Evolutionary conservation across 2,329 filamentous ascomycete genomes (phyloP).

Genomic region (Coniosporium tulheliwenetii): DNA sequence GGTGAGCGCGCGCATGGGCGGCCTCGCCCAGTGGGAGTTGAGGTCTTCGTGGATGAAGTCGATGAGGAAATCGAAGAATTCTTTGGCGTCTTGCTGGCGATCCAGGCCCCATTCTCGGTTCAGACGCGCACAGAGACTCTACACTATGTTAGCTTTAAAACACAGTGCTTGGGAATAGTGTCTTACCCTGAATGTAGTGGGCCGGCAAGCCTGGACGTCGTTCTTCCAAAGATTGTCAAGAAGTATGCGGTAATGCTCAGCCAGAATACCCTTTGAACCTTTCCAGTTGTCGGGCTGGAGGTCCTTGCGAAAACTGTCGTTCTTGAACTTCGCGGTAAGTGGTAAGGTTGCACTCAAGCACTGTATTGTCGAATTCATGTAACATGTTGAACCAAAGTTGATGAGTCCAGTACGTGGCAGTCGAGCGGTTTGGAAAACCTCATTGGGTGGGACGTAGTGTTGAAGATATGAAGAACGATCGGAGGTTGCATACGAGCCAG

Average conservation of each 20-base stretch:
- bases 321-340: slow-evolving; percentile 48
- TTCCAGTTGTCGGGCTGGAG: slow-evolving; percentile 47
- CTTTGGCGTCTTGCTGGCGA: slow-evolving; percentile 79
- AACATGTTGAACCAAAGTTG: slow-evolving; percentile 75
- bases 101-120: slow-evolving; percentile 55
- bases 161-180: background rate
- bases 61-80: slow-evolving; percentile 73
- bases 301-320: slow-evolving; percentile 42
- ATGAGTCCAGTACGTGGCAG: slow-evolving; percentile 56
- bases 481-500: slow-evolving; percentile 16
- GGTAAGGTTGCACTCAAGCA: slow-evolving; percentile 58
- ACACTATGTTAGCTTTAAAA: background rate
- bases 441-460: slow-evolving; percentile 29
- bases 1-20: slow-evolving; percentile 41
- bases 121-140: slow-evolving; percentile 48
- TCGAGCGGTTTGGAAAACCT: slow-evolving; percentile 24
- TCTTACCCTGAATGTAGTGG: slow-evolving; percentile 28
- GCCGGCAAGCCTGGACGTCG: slow-evolving; percentile 30
- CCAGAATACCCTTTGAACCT: slow-evolving; percentile 47
- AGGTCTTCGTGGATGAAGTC: slow-evolving; percentile 76
- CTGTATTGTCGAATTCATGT: slow-evolving; percentile 84
- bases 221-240: slow-evolving; percentile 47
- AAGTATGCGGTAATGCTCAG: slow-evolving; percentile 45
- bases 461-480: slow-evolving; percentile 21
- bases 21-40: slow-evolving; percentile 49